Percentiles rank a stretch among this genome's conserved stretches.
These are phyloP conservation scores for Ormosia emarginata DNA, from an alignment of 306 rosid genomes.

Conservation along the genomic window DNA sequence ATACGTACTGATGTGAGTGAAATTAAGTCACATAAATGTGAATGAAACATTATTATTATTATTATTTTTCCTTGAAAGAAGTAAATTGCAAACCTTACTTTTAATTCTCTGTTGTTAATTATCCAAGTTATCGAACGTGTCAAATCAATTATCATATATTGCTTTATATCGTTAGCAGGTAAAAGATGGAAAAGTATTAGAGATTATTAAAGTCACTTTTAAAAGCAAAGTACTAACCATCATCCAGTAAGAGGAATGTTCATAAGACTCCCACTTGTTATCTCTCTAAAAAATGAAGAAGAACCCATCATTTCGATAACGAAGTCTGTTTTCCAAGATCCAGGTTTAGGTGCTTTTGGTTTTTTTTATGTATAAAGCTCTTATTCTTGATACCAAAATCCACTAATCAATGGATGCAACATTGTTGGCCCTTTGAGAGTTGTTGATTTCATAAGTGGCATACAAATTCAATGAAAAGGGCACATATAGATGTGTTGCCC, in stretches of 20 bases:
- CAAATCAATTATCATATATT: no score
- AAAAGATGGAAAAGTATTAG: not conserved
- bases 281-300: not conserved
- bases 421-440: not conserved
- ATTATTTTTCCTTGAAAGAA: no score
- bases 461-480: not conserved
- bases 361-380: not conserved
- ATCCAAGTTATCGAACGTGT: no score
- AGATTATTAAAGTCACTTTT: not conserved
- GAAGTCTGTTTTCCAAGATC: conserved; percentile 5
- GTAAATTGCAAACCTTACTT: no score
- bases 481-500: not conserved
- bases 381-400: not conserved
- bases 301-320: not conserved
- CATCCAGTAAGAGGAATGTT: not conserved
- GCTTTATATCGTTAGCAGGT: not conserved
- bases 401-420: conserved; percentile 9
- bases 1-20: no score
- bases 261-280: conserved; percentile 5
- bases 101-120: no score
- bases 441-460: not conserved
- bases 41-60: no score
- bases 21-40: no score
- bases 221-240: not conserved
- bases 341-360: not conserved